phyloP scores from a whole-genome alignment of 2,329 filamentous ascomycete genomes.

The Calonectria pseudoreteaudii region DNA sequence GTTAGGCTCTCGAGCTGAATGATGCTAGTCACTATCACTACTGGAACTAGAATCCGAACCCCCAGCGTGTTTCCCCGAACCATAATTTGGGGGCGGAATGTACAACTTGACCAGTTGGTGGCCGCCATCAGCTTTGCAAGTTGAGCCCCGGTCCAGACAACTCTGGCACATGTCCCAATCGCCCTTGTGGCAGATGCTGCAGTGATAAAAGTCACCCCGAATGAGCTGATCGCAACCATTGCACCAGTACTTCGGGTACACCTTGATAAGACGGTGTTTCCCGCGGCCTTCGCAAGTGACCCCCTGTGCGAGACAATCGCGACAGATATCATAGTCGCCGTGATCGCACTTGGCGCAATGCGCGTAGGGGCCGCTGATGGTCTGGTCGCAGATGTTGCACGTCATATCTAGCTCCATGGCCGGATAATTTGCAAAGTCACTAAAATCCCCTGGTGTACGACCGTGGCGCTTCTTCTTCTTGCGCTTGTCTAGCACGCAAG shows the following conservation, averaged over 20 bases:
- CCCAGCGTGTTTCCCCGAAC: background rate
- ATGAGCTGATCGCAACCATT: slow-evolving; percentile 25
- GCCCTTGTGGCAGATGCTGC: slow-evolving; percentile 12
- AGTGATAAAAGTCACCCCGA: slow-evolving; percentile 28
- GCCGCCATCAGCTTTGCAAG: slow-evolving; percentile 10
- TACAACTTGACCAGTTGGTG: slow-evolving; percentile 3
- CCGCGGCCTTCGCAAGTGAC: slow-evolving; percentile 20
- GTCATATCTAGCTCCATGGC: slow-evolving; percentile 1
- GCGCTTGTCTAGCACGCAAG: slow-evolving; percentile 10
- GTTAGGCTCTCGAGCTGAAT: background rate
- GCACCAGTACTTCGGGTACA: slow-evolving; percentile 31
- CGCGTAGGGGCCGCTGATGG: slow-evolving; percentile 28
- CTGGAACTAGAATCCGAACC: slow-evolving; percentile 1
- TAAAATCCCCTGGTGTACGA: slow-evolving; percentile 12
- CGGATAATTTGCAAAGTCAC: slow-evolving; percentile 23
- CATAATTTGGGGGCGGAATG: background rate
- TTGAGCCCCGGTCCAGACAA: slow-evolving; percentile 27
- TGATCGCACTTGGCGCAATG: slow-evolving; percentile 33
- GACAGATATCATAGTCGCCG: slow-evolving; percentile 32
- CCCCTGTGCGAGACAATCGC: slow-evolving; percentile 28
- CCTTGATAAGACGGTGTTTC: slow-evolving; percentile 29
- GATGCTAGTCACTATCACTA: slow-evolving; percentile 1
- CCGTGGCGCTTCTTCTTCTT: slow-evolving; percentile 35
- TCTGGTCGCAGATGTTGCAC: slow-evolving; percentile 28
- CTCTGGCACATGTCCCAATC: slow-evolving; percentile 31